Evolutionary conservation across 2,329 filamentous ascomycete species (phyloP).

Genomic region (Fusarium sp.): DNA sequence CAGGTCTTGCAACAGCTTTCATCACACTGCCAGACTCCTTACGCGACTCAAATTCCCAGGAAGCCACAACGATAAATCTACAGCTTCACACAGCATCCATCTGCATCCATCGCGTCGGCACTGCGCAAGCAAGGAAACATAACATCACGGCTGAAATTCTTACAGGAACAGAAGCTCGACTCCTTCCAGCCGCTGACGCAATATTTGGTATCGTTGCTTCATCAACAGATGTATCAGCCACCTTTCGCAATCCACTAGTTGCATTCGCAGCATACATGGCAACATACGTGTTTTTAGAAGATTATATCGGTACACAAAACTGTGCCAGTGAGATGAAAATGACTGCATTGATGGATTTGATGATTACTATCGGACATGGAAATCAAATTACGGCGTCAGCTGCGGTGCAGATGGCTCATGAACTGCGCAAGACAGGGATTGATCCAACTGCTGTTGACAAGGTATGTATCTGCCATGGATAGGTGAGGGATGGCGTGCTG

Average conservation of each 20-base stretch:
- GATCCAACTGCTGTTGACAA: slow-evolving; percentile 44
- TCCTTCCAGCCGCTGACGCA: slow-evolving; percentile 82
- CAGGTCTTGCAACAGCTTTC: slow-evolving; percentile 78
- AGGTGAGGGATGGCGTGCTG: not conserved
- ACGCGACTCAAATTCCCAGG: slow-evolving; percentile 75
- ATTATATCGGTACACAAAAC: slow-evolving; percentile 73
- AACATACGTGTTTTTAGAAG: slow-evolving; percentile 77
- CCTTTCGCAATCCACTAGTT: slow-evolving; percentile 76
- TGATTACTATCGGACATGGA: slow-evolving; percentile 72
- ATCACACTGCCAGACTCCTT: slow-evolving; percentile 78
- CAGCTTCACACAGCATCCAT: slow-evolving; percentile 87
- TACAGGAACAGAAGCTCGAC: slow-evolving; percentile 70
- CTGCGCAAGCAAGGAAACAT: slow-evolving; percentile 71
- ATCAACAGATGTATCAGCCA: slow-evolving; percentile 54
- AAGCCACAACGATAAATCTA: slow-evolving; percentile 83
- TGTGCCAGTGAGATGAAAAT: slow-evolving; percentile 63
- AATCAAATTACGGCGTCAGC: slow-evolving; percentile 78
- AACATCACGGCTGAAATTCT: slow-evolving; percentile 10
- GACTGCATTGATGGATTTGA: slow-evolving; percentile 74
- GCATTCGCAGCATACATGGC: slow-evolving; percentile 79
- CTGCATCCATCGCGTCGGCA: slow-evolving; percentile 85
- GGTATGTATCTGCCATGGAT: slow-evolving; percentile 6
- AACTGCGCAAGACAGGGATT: slow-evolving; percentile 61
- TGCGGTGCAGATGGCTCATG: slow-evolving; percentile 75
- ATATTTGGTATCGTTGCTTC: slow-evolving; percentile 79